A percentile compares a stretch with the other conserved stretches of the same genome.
Evolutionary conservation across 176 grass and related monocot genomes (phyloP).

Genomic region (Elymus sibiricus): DNA sequence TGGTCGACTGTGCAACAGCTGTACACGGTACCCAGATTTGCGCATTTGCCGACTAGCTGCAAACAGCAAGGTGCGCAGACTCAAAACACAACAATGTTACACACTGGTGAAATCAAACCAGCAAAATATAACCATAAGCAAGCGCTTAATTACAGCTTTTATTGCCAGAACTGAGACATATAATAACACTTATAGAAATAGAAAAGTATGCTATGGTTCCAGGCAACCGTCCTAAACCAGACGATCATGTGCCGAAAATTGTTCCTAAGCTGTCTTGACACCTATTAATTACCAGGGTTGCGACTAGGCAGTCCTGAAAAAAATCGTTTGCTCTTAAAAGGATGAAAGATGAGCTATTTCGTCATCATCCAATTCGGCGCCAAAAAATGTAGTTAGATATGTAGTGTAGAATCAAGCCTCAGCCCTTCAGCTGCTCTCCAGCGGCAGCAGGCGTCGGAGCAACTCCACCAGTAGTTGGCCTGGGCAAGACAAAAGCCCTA

Average conservation of each 20-base stretch:
- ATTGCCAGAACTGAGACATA: background rate
- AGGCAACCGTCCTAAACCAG: background rate
- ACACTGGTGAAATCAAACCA: background rate
- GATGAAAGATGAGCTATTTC: background rate
- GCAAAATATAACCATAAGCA: background rate
- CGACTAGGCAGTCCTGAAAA: background rate
- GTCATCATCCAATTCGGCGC: background rate
- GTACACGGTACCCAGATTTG: background rate
- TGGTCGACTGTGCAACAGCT: background rate
- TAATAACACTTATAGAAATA: background rate
- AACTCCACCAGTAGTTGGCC: slow-evolving; percentile 71
- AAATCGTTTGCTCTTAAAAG: background rate
- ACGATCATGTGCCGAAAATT: background rate
- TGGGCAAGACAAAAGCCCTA: slow-evolving; percentile 3
- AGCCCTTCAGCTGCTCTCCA: slow-evolving; percentile 28
- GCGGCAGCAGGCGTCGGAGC: slow-evolving; percentile 28
- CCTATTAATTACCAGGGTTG: background rate
- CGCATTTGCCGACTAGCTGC: background rate
- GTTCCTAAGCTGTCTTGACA: background rate
- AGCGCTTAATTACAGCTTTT: background rate
- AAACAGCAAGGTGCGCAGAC: no score
- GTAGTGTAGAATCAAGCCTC: slow-evolving; percentile 10
- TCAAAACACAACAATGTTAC: background rate
- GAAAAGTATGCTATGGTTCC: background rate
- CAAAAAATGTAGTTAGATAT: background rate